Evolutionary conservation across 2,329 filamentous ascomycete genomes (phyloP).

Genomic region (Fusarium liriodendri): DNA sequence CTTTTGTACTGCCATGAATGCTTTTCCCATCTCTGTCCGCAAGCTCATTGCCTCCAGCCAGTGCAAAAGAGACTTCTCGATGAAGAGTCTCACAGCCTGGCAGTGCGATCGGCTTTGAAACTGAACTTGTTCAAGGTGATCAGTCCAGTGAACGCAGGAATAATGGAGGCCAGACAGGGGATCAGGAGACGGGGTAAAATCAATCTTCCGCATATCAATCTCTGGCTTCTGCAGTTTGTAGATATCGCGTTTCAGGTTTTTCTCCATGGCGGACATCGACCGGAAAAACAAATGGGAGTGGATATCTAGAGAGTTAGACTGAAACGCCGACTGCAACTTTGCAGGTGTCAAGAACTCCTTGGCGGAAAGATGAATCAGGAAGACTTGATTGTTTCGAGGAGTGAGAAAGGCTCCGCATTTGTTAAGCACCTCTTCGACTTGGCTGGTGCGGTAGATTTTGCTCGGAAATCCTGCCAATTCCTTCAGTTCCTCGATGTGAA

Average conservation of each 20-base stretch:
- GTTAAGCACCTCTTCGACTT: background rate
- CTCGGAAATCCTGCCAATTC: background rate
- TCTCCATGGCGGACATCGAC: background rate
- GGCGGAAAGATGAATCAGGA: background rate
- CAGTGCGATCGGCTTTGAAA: fast-evolving
- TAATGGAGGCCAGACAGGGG: background rate
- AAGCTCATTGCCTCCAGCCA: background rate
- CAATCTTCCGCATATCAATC: fast-evolving
- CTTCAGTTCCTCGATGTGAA: background rate
- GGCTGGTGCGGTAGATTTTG: background rate
- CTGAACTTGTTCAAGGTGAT: background rate
- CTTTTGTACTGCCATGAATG: fast-evolving
- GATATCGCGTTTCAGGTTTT: background rate
- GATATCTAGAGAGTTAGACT: background rate
- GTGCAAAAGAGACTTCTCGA: background rate
- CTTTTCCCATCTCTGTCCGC: fast-evolving
- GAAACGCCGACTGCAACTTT: background rate
- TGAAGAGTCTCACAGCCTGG: background rate
- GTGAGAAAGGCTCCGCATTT: background rate
- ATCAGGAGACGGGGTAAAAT: background rate
- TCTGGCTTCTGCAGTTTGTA: background rate
- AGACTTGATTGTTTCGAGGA: background rate
- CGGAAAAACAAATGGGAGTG: background rate
- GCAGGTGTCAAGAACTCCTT: background rate
- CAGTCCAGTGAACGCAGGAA: background rate